These are phyloP conservation scores for Pichia manshurica DNA, from an alignment of 805 yeast species.

Conservation along the genomic window DNA sequence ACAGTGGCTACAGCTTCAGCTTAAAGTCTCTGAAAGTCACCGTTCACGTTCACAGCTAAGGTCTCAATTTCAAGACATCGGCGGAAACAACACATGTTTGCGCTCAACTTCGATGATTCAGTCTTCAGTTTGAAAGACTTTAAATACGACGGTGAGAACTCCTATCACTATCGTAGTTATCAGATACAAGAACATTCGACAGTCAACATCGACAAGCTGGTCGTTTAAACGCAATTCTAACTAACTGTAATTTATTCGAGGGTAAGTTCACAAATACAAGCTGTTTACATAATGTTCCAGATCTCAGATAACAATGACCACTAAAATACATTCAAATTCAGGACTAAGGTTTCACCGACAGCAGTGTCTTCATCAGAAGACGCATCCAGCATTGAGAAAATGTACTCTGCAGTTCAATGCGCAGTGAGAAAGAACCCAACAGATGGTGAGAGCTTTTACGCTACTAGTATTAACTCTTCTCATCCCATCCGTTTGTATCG, in stretches of 20 bases:
- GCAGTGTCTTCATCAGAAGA: neutral
- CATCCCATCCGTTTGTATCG: too few relatives aligned
- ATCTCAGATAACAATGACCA: neutral
- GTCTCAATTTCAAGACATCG: neutral
- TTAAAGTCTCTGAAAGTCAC: neutral
- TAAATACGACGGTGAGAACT: neutral
- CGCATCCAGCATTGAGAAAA: too few relatives aligned
- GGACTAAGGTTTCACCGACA: neutral
- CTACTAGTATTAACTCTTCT: too few relatives aligned
- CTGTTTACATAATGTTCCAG: neutral
- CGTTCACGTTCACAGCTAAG: neutral
- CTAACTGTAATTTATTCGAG: neutral
- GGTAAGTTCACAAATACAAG: constrained; percentile 1
- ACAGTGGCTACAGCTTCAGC: neutral
- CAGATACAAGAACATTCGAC: neutral
- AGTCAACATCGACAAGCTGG: neutral
- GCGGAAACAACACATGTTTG: neutral
- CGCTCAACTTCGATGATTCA: neutral
- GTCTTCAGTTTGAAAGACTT: neutral
- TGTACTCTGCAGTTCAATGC: too few relatives aligned
- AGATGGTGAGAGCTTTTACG: too few relatives aligned
- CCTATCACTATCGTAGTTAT: neutral
- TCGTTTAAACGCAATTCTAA: neutral
- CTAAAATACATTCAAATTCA: neutral
- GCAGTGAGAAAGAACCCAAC: too few relatives aligned